Conservation (phyloP, 305 asterid genomes). For the Fraxinus velutina region DNA sequence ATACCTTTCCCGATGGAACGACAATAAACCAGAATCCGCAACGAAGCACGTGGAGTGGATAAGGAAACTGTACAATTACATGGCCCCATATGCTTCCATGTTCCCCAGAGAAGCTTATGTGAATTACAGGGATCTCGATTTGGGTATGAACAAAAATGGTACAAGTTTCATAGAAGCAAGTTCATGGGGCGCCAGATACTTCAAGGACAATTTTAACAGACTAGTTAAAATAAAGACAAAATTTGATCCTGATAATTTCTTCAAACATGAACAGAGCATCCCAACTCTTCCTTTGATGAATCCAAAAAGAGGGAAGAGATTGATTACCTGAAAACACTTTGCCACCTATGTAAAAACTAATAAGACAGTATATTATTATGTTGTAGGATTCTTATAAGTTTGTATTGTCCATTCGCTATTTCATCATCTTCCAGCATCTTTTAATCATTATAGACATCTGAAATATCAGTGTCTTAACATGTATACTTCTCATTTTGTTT, state of each 20-base stretch:
- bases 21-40: constrained; percentile 41
- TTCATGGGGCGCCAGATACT: constrained; percentile 58
- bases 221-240: constrained; percentile 52
- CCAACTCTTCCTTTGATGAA: constrained; percentile 41
- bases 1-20: constrained; percentile 47
- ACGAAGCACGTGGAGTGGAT: constrained; percentile 58
- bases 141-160: constrained; percentile 46
- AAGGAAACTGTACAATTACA: constrained; percentile 47
- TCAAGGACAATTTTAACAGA: constrained; percentile 51
- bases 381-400: background rate
- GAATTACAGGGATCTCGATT: constrained; percentile 66
- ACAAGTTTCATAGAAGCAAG: constrained; percentile 42
- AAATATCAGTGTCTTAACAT: background rate
- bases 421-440: background rate
- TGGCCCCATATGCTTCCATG: constrained; percentile 57
- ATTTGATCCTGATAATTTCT: constrained; percentile 65
- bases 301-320: constrained; percentile 19
- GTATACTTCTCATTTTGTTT: background rate
- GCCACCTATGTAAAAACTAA: background rate
- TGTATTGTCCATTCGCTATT: background rate
- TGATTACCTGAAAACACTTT: constrained; percentile 29
- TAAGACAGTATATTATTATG: background rate
- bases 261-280: constrained; percentile 64
- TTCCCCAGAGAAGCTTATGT: constrained; percentile 65
- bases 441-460: background rate